These are phyloP conservation scores for Lindgomyces ingoldianus DNA, from an alignment of 495 filamentous ascomycete species.

Conservation along the genomic window DNA sequence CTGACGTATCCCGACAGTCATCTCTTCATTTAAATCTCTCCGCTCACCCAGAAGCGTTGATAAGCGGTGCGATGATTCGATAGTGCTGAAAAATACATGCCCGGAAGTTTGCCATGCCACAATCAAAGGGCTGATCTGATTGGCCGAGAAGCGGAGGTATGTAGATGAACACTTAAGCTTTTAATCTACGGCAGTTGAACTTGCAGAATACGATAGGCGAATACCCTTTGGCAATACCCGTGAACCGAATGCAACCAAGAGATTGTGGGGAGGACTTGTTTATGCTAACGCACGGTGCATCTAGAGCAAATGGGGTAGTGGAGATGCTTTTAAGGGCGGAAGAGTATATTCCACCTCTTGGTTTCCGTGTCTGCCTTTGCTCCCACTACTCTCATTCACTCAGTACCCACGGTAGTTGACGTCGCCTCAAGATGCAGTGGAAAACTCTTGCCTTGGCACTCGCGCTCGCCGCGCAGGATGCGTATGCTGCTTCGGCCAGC, in stretches of 20 bases:
- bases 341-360: background rate
- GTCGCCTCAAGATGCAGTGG: conserved; percentile 18
- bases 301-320: background rate
- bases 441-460: conserved; percentile 16
- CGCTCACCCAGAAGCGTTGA: too few species aligned
- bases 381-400: background rate
- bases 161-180: conserved; percentile 22
- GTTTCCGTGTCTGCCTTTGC: background rate
- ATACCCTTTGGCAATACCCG: background rate
- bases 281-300: conserved; percentile 7
- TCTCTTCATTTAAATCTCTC: too few species aligned
- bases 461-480: conserved; percentile 18
- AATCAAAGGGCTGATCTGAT: too few species aligned
- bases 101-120: too few species aligned
- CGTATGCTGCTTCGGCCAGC: conserved; percentile 1
- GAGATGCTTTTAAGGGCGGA: conserved; percentile 1
- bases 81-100: too few species aligned
- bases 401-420: background rate
- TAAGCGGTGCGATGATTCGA: too few species aligned
- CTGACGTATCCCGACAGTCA: too few species aligned
- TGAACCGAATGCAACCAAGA: background rate
- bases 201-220: conserved; percentile 20
- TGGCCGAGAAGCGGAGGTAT: too few species aligned
- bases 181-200: conserved; percentile 29
- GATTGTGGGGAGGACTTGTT: conserved; percentile 9